Conservation (phyloP, 495 filamentous ascomycete species). For the Poronia punctata region DNA sequence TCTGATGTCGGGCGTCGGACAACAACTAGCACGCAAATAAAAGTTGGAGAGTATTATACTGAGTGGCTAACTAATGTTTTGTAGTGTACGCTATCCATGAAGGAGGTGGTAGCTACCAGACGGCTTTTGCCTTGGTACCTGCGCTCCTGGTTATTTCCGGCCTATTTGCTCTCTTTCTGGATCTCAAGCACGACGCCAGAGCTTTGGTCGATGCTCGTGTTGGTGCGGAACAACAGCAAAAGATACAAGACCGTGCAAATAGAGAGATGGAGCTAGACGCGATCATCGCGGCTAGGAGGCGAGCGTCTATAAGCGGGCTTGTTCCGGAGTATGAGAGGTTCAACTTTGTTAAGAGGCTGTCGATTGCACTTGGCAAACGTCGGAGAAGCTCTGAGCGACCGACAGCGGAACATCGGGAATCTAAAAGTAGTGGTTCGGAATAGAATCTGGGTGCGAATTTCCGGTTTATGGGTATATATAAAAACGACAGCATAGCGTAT, state of each 20-base stretch:
- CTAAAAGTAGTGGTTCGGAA: slow-evolving; percentile 9
- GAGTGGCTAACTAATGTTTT: neutral
- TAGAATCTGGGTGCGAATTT: neutral
- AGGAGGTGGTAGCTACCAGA: slow-evolving; percentile 25
- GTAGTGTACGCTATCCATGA: slow-evolving; percentile 30
- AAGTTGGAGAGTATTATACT: too few relatives aligned
- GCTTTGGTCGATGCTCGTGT: slow-evolving; percentile 30
- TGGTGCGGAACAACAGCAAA: slow-evolving; percentile 19
- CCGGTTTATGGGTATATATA: neutral
- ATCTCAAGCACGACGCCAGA: slow-evolving; percentile 30
- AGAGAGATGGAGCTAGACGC: slow-evolving; percentile 21
- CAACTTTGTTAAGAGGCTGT: slow-evolving; percentile 16
- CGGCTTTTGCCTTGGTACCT: slow-evolving; percentile 28
- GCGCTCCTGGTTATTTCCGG: slow-evolving; percentile 26
- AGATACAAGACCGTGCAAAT: slow-evolving; percentile 24
- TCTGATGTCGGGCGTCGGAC: too few relatives aligned
- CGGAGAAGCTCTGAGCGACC: slow-evolving; percentile 13
- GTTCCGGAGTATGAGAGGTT: slow-evolving; percentile 10
- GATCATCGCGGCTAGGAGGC: slow-evolving; percentile 24
- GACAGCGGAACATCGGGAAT: slow-evolving; percentile 14
- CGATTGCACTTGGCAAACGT: slow-evolving; percentile 17
- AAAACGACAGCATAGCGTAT: slow-evolving; percentile 6
- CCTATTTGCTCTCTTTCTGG: slow-evolving; percentile 33
- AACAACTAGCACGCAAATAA: too few relatives aligned
- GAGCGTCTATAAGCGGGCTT: slow-evolving; percentile 12